Conservation (phyloP, 805 yeast species). For the Kodamaea kaohsiungensis region DNA sequence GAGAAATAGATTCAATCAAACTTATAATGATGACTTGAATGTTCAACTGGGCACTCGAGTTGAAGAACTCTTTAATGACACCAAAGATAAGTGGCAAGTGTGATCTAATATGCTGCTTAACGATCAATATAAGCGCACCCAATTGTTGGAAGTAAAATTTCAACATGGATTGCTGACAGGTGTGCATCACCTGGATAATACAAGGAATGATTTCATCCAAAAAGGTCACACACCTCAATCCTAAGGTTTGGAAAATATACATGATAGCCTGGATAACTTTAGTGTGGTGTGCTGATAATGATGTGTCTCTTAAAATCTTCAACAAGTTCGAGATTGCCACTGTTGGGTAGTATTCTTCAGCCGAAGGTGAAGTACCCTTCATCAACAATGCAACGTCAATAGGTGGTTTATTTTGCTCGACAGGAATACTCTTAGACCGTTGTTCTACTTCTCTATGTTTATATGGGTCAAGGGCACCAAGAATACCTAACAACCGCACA, state of each 20-base stretch:
- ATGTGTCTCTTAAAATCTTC: conserved; percentile 81
- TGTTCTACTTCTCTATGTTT: conserved; percentile 91
- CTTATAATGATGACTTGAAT: conserved; percentile 79
- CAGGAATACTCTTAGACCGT: conserved; percentile 51
- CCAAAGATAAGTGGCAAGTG: conserved; percentile 73
- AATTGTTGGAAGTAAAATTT: conserved; percentile 90
- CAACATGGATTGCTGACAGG: conserved; percentile 74
- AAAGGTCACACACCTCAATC: conserved; percentile 87
- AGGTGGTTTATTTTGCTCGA: conserved; percentile 85
- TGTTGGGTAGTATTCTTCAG: conserved; percentile 92
- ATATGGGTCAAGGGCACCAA: conserved; percentile 97
- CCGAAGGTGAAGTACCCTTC: conserved; percentile 92
- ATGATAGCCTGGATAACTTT: conserved; percentile 93
- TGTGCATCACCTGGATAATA: conserved; percentile 77
- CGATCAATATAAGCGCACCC: conserved; percentile 75
- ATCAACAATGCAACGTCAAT: conserved; percentile 86
- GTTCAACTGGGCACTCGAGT: conserved; percentile 42
- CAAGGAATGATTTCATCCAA: conserved; percentile 88
- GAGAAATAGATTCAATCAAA: conserved; percentile 79
- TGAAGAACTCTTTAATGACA: conserved; percentile 74
- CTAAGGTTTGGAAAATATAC: conserved; percentile 86
- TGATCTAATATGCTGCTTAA: conserved; percentile 87
- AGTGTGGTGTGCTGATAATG: conserved; percentile 83
- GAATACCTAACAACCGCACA: conserved; percentile 82
- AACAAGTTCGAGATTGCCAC: conserved; percentile 86